Conservation (phyloP, 208 protist genomes). For the Strigomonas oncopelti region DNA sequence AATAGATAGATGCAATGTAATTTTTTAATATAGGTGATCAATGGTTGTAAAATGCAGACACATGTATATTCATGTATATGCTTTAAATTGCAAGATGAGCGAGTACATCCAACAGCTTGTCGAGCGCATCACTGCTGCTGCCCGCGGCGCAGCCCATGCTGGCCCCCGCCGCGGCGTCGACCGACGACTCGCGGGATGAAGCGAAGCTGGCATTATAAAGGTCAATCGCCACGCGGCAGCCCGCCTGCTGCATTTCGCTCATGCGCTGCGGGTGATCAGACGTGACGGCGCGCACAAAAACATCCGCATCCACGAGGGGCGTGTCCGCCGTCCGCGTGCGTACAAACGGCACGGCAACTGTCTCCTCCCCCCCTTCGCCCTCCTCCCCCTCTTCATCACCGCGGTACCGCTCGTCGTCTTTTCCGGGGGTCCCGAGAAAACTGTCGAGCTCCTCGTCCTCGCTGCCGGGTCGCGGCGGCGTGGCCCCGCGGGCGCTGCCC, state of each 20-base stretch:
- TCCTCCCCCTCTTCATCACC: background rate
- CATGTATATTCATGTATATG: background rate
- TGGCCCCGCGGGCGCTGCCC: background rate
- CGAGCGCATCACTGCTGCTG: constrained; percentile 24
- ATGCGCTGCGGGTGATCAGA: background rate
- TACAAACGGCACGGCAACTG: background rate
- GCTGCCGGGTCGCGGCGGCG: background rate
- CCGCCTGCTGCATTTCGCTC: background rate
- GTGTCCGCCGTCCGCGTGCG: background rate
- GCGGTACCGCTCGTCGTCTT: background rate
- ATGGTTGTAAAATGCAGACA: background rate
- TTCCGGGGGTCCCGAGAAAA: background rate
- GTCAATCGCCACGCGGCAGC: background rate
- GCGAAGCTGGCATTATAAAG: background rate
- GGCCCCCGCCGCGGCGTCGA: background rate
- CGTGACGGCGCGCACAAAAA: background rate
- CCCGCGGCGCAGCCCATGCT: background rate
- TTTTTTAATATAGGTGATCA: too few relatives aligned
- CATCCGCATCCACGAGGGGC: background rate
- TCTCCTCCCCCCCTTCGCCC: background rate
- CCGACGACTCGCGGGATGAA: background rate
- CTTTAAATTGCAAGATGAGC: constrained; percentile 7
- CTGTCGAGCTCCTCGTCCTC: background rate
- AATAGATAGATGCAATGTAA: constrained; percentile 7
- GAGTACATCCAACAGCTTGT: constrained; percentile 36